Evolutionary conservation across 495 filamentous ascomycete species (phyloP).

Genomic region (Penicillium angulare): DNA sequence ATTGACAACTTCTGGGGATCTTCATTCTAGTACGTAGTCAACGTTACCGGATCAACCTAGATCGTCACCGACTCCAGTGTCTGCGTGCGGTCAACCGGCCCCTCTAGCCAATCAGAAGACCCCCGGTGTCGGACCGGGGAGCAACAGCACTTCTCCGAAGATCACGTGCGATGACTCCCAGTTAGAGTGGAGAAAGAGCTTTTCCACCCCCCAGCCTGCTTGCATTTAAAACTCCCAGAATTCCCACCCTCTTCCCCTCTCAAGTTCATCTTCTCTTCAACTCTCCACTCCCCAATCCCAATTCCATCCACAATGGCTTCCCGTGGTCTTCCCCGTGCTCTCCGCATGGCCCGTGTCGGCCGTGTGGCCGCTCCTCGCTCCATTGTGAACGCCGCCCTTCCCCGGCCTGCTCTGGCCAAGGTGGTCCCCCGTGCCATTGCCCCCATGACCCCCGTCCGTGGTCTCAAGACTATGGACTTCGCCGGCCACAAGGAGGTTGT

Average conservation of each 20-base stretch:
- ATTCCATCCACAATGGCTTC: conserved; percentile 73
- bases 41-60: neutral
- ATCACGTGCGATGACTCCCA: conserved; percentile 25
- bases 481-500: conserved; percentile 89
- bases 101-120: neutral
- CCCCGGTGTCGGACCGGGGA: conserved; percentile 42
- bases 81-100: conserved; percentile 1
- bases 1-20: no score
- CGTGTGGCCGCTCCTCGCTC: conserved; percentile 65
- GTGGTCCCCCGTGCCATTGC: conserved; percentile 47
- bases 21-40: no score
- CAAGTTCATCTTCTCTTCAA: conserved; percentile 21
- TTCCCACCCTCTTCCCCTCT: conserved; percentile 19
- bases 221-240: conserved; percentile 20
- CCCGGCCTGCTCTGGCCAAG: conserved; percentile 42
- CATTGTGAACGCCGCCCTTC: conserved; percentile 41
- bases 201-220: neutral
- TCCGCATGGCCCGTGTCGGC: conserved; percentile 76
- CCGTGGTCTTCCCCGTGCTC: conserved; percentile 75
- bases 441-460: conserved; percentile 51
- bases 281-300: conserved; percentile 18
- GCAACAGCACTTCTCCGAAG: conserved; percentile 32
- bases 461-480: conserved; percentile 69
- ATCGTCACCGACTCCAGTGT: no score
- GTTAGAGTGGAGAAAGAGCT: conserved; percentile 6